These are phyloP conservation scores for Dictyostelium citrinum DNA, from an alignment of 78 protist genomes.

Conservation along the genomic window DNA sequence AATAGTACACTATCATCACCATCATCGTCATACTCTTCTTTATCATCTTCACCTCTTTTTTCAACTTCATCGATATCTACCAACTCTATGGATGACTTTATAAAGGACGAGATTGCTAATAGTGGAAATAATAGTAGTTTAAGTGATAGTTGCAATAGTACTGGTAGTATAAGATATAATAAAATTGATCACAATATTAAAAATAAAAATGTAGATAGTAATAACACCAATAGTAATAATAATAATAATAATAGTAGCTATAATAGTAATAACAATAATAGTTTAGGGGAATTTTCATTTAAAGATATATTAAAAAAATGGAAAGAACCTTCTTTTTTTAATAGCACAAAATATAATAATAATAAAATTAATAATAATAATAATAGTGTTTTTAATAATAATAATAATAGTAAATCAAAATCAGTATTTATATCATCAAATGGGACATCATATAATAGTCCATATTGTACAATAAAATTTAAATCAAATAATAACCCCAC, in stretches of 20 bases:
- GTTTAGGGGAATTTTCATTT: not conserved
- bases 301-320: slow-evolving; percentile 47
- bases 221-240: not conserved
- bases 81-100: not conserved
- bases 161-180: not conserved
- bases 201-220: not conserved
- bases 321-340: slow-evolving; percentile 7
- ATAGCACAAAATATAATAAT: not conserved
- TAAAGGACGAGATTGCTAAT: not conserved
- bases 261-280: not conserved
- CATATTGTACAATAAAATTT: slow-evolving; percentile 3
- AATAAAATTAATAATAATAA: not conserved
- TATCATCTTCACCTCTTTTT: slow-evolving; percentile 9
- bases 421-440: not conserved
- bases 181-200: not conserved
- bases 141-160: not conserved
- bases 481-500: not conserved
- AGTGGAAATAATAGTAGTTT: not conserved
- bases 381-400: not conserved
- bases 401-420: not conserved
- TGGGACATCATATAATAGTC: not conserved
- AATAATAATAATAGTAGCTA: not conserved
- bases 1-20: slow-evolving; percentile 5
- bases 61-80: not conserved
- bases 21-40: not conserved